These are phyloP conservation scores for Hibiscus trionum DNA, from an alignment of 345 rosid genomes.

Conservation along the genomic window DNA sequence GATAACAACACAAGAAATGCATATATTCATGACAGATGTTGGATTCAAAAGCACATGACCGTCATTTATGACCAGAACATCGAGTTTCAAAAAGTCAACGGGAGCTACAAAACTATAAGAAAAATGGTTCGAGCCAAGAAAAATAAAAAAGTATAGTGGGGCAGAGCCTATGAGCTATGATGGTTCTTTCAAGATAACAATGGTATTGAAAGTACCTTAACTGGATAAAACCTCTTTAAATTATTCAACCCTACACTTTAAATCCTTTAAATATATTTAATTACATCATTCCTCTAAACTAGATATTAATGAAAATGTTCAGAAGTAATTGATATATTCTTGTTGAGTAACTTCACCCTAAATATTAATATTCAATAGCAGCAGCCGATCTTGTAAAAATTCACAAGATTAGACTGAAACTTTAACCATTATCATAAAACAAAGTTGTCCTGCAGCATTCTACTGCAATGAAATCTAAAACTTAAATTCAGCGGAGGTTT, in stretches of 20 bases:
- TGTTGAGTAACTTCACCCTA: neutral
- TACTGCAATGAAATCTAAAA: neutral
- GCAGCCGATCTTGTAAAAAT: neutral
- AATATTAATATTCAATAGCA: neutral
- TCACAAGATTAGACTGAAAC: neutral
- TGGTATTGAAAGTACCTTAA: neutral
- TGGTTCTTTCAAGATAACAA: neutral
- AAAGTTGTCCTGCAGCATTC: neutral
- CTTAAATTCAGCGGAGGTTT: neutral
- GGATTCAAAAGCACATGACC: conserved; percentile 2
- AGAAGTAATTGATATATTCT: neutral
- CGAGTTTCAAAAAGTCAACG: neutral
- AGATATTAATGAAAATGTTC: neutral
- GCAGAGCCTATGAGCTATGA: neutral
- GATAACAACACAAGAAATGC: neutral
- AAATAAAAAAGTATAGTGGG: neutral
- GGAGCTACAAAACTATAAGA: neutral
- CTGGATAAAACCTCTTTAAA: neutral
- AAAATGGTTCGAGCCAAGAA: conserved; percentile 1
- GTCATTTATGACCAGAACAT: neutral
- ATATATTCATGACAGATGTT: neutral
- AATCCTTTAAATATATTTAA: neutral
- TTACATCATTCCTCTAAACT: neutral
- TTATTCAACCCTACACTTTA: neutral
- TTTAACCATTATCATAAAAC: conserved; percentile 1